Evolutionary conservation across 1,284 basidiomycete genomes (phyloP).

Genomic region (Hypsizygus ulmarius): DNA sequence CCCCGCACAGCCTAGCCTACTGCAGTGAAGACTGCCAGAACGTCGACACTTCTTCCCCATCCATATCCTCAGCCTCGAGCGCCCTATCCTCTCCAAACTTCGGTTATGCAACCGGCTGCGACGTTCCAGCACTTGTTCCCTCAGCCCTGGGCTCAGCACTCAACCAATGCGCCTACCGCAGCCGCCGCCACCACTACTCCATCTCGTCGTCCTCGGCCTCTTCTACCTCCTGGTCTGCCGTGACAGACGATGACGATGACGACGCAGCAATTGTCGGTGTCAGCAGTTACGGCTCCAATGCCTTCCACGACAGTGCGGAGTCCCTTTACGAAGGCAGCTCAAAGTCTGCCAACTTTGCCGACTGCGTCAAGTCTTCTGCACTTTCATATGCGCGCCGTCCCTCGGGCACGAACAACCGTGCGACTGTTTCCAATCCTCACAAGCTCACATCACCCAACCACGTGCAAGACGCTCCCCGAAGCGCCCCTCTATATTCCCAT

Average conservation of each 20-base stretch:
- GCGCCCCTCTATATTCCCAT: conserved; percentile 39
- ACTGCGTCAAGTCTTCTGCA: conserved; percentile 31
- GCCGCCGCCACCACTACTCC: conserved; percentile 47
- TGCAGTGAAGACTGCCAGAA: conserved; percentile 71
- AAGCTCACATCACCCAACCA: conserved; percentile 48
- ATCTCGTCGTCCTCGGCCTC: conserved; percentile 53
- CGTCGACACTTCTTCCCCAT: conserved; percentile 62
- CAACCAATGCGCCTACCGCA: conserved; percentile 32
- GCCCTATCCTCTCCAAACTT: conserved; percentile 65
- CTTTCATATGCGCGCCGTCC: conserved; percentile 69
- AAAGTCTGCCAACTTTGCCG: conserved; percentile 38
- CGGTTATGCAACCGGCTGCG: conserved; percentile 45
- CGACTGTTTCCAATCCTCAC: conserved; percentile 56
- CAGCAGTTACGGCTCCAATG: conserved; percentile 39
- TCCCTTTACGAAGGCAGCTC: conserved; percentile 34
- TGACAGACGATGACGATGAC: conserved; percentile 60
- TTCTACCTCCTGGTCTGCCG: conserved; percentile 58
- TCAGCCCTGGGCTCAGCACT: conserved; percentile 54
- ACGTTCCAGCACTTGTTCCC: conserved; percentile 60
- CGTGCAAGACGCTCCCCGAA: conserved; percentile 43
- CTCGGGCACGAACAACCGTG: conserved; percentile 66
- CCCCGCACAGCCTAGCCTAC: conserved; percentile 57
- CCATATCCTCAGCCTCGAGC: conserved; percentile 65
- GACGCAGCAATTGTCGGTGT: conserved; percentile 28
- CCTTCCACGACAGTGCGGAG: conserved; percentile 34